Evolutionary conservation across 140 eudicot species (phyloP).

Genomic region (Anethum foeniculum): DNA sequence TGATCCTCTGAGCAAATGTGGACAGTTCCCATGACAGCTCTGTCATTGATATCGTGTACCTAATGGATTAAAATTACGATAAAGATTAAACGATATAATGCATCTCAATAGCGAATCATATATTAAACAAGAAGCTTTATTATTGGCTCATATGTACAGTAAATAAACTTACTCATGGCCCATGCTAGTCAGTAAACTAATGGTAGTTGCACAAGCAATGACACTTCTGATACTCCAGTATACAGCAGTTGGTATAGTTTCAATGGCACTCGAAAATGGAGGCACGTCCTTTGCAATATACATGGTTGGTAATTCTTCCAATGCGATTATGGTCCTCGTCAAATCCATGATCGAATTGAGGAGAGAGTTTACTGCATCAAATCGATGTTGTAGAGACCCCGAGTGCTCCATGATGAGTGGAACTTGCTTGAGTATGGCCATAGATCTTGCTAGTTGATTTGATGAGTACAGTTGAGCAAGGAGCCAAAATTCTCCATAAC

Average conservation of each 20-base stretch:
- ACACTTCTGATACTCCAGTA: slow-evolving; percentile 64
- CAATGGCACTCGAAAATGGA: slow-evolving; percentile 36
- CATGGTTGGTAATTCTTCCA: slow-evolving; percentile 39
- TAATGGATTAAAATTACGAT: not conserved
- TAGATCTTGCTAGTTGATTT: slow-evolving; percentile 59
- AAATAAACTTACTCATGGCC: slow-evolving; percentile 46
- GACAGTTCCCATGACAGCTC: slow-evolving; percentile 65
- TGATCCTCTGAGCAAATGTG: slow-evolving; percentile 47
- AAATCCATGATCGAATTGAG: slow-evolving; percentile 37
- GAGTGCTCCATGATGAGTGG: slow-evolving; percentile 61
- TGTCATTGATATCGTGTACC: slow-evolving; percentile 26
- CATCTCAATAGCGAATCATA: not conserved
- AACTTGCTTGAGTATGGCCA: slow-evolving; percentile 63
- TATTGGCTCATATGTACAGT: not conserved
- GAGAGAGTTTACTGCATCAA: slow-evolving; percentile 48
- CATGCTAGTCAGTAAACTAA: slow-evolving; percentile 61
- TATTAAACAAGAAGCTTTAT: not conserved
- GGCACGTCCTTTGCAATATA: slow-evolving; percentile 37
- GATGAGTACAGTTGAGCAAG: slow-evolving; percentile 56
- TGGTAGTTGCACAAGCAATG: slow-evolving; percentile 56
- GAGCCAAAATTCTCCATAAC: slow-evolving; percentile 69
- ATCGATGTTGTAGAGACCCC: slow-evolving; percentile 43
- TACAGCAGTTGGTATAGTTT: slow-evolving; percentile 52
- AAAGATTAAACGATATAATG: not conserved
- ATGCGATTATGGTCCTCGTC: slow-evolving; percentile 40